A percentile compares a stretch with the other conserved stretches of the same genome.
These are phyloP conservation scores for Sugiyamaella pinicola DNA, from an alignment of 1,139 yeast species.

Conservation along the genomic window DNA sequence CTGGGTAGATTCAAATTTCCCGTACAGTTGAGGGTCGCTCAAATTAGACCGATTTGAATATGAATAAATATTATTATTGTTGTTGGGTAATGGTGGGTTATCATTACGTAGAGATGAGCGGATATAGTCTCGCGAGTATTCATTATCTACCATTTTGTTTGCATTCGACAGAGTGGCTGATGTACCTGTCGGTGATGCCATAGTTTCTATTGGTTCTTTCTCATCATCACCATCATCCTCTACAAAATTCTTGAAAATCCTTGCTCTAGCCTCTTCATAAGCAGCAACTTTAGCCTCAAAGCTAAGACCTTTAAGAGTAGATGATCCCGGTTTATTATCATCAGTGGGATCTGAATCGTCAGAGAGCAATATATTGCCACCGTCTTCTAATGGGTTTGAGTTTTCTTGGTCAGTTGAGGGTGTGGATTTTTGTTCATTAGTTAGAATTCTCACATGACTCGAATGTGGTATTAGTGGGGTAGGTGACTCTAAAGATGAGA, in stretches of 20 bases:
- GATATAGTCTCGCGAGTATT: conserved; percentile 14
- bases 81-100: not conserved
- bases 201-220: not conserved
- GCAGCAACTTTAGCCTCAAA: conserved; percentile 46
- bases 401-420: not conserved
- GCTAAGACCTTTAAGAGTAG: conserved; percentile 44
- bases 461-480: not conserved
- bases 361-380: not conserved
- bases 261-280: conserved; percentile 50
- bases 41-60: conserved; percentile 11
- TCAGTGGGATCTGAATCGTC: conserved; percentile 1
- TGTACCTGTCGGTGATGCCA: conserved; percentile 2
- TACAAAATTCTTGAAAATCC: conserved; percentile 45
- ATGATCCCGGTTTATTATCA: conserved; percentile 1
- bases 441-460: not conserved
- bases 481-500: not conserved
- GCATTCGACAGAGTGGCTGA: not conserved
- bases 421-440: not conserved
- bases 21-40: conserved; percentile 15
- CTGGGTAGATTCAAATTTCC: conserved; percentile 4
- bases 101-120: conserved; percentile 9
- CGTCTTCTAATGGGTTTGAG: not conserved
- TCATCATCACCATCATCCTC: conserved; percentile 39
- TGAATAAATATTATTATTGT: conserved; percentile 6
- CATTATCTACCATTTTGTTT: not conserved